Base-by-base conservation (phyloP, 106 monocot genomes). In the Posidonia australis region DNA sequence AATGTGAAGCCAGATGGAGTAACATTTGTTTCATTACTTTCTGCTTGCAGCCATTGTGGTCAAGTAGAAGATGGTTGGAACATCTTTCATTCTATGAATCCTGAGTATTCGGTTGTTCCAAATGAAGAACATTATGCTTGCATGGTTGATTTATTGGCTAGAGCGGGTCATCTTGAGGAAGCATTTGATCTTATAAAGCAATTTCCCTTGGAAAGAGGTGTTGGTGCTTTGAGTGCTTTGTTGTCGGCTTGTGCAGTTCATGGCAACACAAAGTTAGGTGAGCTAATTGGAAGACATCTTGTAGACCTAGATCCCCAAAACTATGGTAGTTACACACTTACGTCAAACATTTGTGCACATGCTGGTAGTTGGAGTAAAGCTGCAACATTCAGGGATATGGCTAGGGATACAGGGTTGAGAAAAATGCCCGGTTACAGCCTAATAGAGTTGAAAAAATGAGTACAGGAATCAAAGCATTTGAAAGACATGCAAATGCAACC, bases 31-130 rank as follows among this genome's bases (percentile, higher is more conserved):
- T 82, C 79, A 17, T 67, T 86, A 49, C 71, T 86, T 22, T 86
- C 86, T 14, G 76, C 86, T 22, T 86, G 86, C 58, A 86, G 79
- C 61, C 86, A 86, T 72, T 48, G 48, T 57, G 82, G 86, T 23
- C 51, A 66, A 14, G 71, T 86, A 44, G 80, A 86, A 71, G 82
- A 79, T 66, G 86, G 68, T 45, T 82, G 68, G 79, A 59, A 46
- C 14, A 54, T 86, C 59, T 82, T 86, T 43, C 27, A 65, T 30
- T 67, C 71, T 58, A 77, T 86, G 79, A 72, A 61, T 61, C 13
- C 46, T 6, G 41, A 74, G 18, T 70, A 76, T 62, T 43, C 58
- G 3, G 54, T 86, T 64, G 17, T 67, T 26, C 79, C 77, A 18
- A 63, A 68, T 22, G 74, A 82, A 43, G 86, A 86, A 45, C 86